Evolutionary conservation across 179 eudicot species (phyloP).

Genomic region (Beta macrorhiza): DNA sequence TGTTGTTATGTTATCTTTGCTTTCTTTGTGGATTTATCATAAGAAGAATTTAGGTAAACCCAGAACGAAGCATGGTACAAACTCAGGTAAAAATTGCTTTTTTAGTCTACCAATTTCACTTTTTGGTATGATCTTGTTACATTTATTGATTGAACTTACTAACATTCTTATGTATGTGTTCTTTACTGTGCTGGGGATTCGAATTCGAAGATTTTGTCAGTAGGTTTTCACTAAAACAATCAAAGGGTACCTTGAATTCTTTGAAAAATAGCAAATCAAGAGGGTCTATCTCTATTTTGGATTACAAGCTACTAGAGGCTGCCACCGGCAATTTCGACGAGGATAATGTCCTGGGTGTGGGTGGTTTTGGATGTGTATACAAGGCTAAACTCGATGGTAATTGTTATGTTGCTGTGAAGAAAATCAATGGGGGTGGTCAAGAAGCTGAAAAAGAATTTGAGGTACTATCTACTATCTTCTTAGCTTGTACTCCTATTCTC

Average conservation of each 20-base stretch:
- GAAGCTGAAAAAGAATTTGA: conserved; percentile 75
- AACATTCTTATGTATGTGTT: conserved; percentile 13
- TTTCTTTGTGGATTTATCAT: conserved; percentile 56
- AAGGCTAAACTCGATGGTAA: conserved; percentile 67
- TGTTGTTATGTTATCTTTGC: conserved; percentile 48
- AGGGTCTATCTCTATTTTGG: conserved; percentile 52
- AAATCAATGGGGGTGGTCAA: conserved; percentile 44
- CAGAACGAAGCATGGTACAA: conserved; percentile 27
- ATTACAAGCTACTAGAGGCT: conserved; percentile 59
- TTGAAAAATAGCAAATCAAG: conserved; percentile 35
- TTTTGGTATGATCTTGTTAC: conserved; percentile 7
- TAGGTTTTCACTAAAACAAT: conserved; percentile 44
- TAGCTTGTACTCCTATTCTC: not conserved
- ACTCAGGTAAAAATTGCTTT: conserved; percentile 43
- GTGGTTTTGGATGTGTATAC: conserved; percentile 74
- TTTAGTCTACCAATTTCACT: not conserved
- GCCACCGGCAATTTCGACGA: conserved; percentile 67
- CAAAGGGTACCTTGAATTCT: conserved; percentile 43
- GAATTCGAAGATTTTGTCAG: conserved; percentile 40
- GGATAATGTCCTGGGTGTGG: conserved; percentile 59
- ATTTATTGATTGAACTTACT: not conserved
- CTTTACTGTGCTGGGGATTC: conserved; percentile 8
- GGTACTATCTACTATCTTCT: conserved; percentile 38
- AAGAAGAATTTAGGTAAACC: conserved; percentile 47
- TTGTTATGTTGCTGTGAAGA: conserved; percentile 71